A percentile compares a stretch with the other conserved stretches of the same genome.
Conservation (phyloP, 1,284 basidiomycete genomes). For the Tylopilus sp. region DNA sequence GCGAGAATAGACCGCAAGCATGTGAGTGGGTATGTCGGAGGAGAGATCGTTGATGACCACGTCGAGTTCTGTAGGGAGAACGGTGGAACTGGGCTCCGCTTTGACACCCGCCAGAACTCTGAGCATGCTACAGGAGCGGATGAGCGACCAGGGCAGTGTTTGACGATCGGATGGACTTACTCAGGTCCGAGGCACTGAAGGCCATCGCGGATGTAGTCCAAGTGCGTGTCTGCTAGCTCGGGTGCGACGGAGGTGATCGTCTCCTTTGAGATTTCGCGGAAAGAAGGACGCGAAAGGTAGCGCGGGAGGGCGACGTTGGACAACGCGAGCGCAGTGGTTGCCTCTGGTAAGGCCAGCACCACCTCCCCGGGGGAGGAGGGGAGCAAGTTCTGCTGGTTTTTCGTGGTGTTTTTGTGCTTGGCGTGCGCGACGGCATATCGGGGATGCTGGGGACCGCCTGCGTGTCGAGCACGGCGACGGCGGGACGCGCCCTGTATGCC, state of each 20-base stretch:
- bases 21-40: slow-evolving; percentile 51
- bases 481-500: slow-evolving; percentile 33
- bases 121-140: slow-evolving; percentile 27
- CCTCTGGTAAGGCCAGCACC: slow-evolving; percentile 4
- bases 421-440: slow-evolving; percentile 28
- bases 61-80: slow-evolving; percentile 31
- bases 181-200: slow-evolving; percentile 30
- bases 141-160: slow-evolving; percentile 9
- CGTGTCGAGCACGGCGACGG: slow-evolving; percentile 31
- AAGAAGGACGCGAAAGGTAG: slow-evolving; percentile 23
- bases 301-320: slow-evolving; percentile 22
- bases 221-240: slow-evolving; percentile 23
- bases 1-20: slow-evolving; percentile 49
- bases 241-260: slow-evolving; percentile 25
- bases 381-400: slow-evolving; percentile 6
- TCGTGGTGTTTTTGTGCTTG: slow-evolving; percentile 18
- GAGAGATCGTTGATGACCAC: slow-evolving; percentile 31
- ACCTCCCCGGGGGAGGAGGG: slow-evolving; percentile 10
- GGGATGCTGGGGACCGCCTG: slow-evolving; percentile 21
- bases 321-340: slow-evolving; percentile 6
- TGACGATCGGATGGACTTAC: slow-evolving; percentile 14
- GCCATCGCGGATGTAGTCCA: slow-evolving; percentile 30
- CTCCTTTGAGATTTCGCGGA: slow-evolving; percentile 12
- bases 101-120: slow-evolving; percentile 31
- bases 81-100: slow-evolving; percentile 19